phyloP scores from a whole-genome alignment of 495 filamentous ascomycete genomes.

The Aspergillus bertholletiae region DNA sequence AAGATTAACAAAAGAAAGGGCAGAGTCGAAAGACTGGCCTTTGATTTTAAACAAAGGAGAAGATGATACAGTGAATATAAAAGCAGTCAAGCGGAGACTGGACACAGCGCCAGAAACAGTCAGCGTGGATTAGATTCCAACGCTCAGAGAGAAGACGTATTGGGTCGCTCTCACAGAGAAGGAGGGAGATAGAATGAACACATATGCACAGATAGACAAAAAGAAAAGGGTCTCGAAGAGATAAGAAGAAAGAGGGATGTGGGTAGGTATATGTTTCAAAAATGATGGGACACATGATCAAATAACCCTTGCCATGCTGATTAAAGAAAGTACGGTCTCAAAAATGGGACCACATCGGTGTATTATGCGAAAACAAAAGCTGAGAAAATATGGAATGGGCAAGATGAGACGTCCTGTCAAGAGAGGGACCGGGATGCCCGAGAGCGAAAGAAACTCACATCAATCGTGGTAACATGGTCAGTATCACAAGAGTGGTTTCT shows the following conservation, averaged over 20 bases:
- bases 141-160: not conserved
- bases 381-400: slow-evolving; percentile 14
- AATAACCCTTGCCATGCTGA: slow-evolving; percentile 12
- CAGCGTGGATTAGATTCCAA: too few species aligned
- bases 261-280: slow-evolving; percentile 6
- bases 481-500: slow-evolving; percentile 20
- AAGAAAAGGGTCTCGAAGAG: not conserved
- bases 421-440: slow-evolving; percentile 14
- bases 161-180: not conserved
- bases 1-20: slow-evolving; percentile 4
- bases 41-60: slow-evolving; percentile 1
- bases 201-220: not conserved
- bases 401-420: not conserved
- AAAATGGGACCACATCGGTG: not conserved
- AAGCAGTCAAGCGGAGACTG: not conserved
- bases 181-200: not conserved
- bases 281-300: slow-evolving; percentile 20
- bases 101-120: not conserved
- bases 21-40: not conserved
- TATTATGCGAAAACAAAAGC: slow-evolving; percentile 13
- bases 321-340: slow-evolving; percentile 5
- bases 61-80: slow-evolving; percentile 1
- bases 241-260: slow-evolving; percentile 1
- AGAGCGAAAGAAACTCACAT: slow-evolving; percentile 31
- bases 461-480: slow-evolving; percentile 37